Evolutionary conservation across 2,329 filamentous ascomycete species (phyloP).

Genomic region (Stagonosporopsis tanaceti): DNA sequence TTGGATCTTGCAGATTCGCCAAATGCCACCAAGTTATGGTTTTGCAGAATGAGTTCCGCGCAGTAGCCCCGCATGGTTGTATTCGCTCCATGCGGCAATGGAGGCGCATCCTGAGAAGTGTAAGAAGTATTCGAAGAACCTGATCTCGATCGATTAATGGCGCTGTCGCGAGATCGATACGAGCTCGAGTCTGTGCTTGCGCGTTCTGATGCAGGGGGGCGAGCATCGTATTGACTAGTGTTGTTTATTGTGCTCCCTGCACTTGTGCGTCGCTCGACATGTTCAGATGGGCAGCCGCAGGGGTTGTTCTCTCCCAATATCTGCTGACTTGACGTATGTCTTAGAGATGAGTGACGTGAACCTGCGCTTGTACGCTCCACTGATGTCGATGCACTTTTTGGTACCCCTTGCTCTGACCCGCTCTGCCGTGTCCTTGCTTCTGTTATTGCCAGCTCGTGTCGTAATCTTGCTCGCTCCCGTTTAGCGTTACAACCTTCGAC

Average conservation of each 20-base stretch:
- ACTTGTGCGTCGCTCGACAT: slow-evolving; percentile 18
- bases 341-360: slow-evolving; percentile 16
- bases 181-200: slow-evolving; percentile 25
- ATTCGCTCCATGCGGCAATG: slow-evolving; percentile 10
- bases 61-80: slow-evolving; percentile 11
- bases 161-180: slow-evolving; percentile 22
- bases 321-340: slow-evolving; percentile 25
- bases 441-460: slow-evolving; percentile 26
- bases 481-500: slow-evolving; percentile 30
- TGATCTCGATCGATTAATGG: slow-evolving; percentile 22
- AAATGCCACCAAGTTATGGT: slow-evolving; percentile 13
- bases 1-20: slow-evolving; percentile 19
- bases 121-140: slow-evolving; percentile 24
- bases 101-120: slow-evolving; percentile 12
- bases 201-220: slow-evolving; percentile 15
- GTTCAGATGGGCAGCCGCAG: slow-evolving; percentile 10
- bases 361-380: not conserved
- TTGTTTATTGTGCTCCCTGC: slow-evolving; percentile 3
- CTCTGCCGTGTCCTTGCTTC: slow-evolving; percentile 23
- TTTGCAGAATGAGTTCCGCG: slow-evolving; percentile 14
- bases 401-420: slow-evolving; percentile 15
- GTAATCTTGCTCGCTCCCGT: slow-evolving; percentile 27
- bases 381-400: not conserved
- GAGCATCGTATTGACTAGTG: slow-evolving; percentile 5
- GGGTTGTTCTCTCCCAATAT: slow-evolving; percentile 25